phyloP scores from a whole-genome alignment of 306 rosid genomes.

The Dryas octopetala region DNA sequence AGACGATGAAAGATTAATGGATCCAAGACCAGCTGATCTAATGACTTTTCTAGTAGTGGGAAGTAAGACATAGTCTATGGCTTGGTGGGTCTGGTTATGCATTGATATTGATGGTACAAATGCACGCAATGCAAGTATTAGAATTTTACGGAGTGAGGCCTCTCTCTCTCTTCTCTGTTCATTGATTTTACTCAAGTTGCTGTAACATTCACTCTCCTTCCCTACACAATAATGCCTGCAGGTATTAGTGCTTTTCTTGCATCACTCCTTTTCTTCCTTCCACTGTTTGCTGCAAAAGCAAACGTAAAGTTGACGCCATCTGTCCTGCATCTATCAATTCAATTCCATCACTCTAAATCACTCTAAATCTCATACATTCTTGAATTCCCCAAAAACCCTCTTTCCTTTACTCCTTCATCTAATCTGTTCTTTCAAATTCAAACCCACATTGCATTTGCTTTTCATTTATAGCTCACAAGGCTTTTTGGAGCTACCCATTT shows the following conservation, averaged over 20 bases:
- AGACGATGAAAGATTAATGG: too few species aligned
- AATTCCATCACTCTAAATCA: constrained; percentile 1
- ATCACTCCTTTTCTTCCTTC: constrained; percentile 25
- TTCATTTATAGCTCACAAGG: constrained; percentile 7
- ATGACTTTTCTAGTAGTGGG: not conserved
- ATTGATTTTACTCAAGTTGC: constrained; percentile 45
- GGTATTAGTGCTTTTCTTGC: constrained; percentile 46
- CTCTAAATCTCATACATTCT: constrained; percentile 32
- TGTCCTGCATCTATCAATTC: constrained; percentile 36
- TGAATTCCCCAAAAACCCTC: constrained; percentile 28
- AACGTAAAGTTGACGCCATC: constrained; percentile 86
- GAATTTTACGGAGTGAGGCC: constrained; percentile 25
- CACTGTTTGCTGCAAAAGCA: constrained; percentile 57
- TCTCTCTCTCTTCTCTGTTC: constrained; percentile 16
- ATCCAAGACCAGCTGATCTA: too few species aligned
- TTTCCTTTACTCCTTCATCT: not conserved
- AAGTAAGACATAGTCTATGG: constrained; percentile 14
- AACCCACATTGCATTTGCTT: constrained; percentile 2
- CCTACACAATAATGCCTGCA: constrained; percentile 79
- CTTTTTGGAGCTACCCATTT: not conserved
- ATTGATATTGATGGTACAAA: constrained; percentile 34
- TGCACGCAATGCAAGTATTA: constrained; percentile 35
- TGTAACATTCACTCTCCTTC: constrained; percentile 45
- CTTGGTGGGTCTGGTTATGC: constrained; percentile 25
- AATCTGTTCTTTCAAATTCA: constrained; percentile 9